Percentiles rank a stretch among this genome's conserved stretches.
Evolutionary conservation across 768 basidiomycete genomes (phyloP).

Genomic region (Lactifluus hygrophoroides): DNA sequence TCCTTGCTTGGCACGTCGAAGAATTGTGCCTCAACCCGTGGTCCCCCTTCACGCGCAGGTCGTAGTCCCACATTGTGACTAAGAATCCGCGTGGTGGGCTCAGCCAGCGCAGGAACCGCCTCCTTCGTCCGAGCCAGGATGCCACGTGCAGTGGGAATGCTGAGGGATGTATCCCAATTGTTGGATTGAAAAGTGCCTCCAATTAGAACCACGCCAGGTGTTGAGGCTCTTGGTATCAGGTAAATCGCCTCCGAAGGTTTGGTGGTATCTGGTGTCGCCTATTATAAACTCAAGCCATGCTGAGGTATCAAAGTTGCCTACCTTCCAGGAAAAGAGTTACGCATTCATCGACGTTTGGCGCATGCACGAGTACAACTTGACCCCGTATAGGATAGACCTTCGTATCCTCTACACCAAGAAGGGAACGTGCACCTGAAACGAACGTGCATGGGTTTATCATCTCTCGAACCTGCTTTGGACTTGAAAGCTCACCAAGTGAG

Average conservation of each 20-base stretch:
- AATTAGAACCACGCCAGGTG: slow-evolving; percentile 39
- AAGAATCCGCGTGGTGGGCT: slow-evolving; percentile 35
- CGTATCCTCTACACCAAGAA: slow-evolving; percentile 77
- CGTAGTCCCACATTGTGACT: slow-evolving; percentile 51
- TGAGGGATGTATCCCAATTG: slow-evolving; percentile 44
- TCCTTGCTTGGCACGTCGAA: slow-evolving; percentile 30
- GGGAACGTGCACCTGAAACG: slow-evolving; percentile 48
- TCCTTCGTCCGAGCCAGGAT: slow-evolving; percentile 41
- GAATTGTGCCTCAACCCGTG: slow-evolving; percentile 45
- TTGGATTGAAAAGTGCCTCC: slow-evolving; percentile 49
- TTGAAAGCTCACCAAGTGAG: slow-evolving; percentile 36
- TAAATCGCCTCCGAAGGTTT: slow-evolving; percentile 35
- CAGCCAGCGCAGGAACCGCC: slow-evolving; percentile 30
- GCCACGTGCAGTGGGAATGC: slow-evolving; percentile 32
- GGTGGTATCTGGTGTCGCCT: background rate
- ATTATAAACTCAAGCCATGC: background rate
- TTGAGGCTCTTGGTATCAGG: slow-evolving; percentile 51
- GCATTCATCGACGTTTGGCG: slow-evolving; percentile 49
- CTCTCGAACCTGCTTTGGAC: background rate
- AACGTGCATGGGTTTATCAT: background rate
- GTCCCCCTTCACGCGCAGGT: slow-evolving; percentile 47
- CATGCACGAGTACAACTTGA: slow-evolving; percentile 70
- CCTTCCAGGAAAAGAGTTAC: slow-evolving; percentile 11
- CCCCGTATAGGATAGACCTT: slow-evolving; percentile 71
- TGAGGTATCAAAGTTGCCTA: background rate